Evolutionary conservation across 2,329 filamentous ascomycete genomes (phyloP), one percentile per base, ranked within the genome.

Genomic region (Xylaria sp.): DNA sequence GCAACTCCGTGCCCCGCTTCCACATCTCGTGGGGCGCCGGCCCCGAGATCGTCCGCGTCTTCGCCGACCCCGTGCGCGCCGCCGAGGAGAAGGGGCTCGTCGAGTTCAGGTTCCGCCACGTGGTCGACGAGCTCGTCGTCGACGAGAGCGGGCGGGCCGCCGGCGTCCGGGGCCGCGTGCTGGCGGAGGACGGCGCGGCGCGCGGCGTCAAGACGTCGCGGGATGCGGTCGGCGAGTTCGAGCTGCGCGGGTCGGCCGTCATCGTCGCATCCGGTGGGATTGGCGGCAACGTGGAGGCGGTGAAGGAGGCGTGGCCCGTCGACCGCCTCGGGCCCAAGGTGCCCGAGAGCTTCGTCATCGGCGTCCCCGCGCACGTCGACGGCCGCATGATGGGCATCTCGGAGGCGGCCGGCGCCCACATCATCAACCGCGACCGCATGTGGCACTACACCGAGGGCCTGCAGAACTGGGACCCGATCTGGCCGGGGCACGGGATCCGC

Each of bases 391-490:
- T 87, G 41, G 77, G 71, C 34, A 85, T 86, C 46, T 69, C 81
- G 2, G 77, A 84, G 65, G 48, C 63, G 1, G 76, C 73, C 1
- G 84, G 84, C 7, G 84, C 80, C 1, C 72, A 76, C 52, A 63
- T 85, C 54, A 75, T 86, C 71, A 86, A 87, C 69, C 76, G 78
- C 44, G 84, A 86, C 63, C 73, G 84, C 40, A 86, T 86, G 83
- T 87, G 84, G 84, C 83, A 86, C 66, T 87, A 87, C 64, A 86
- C 82, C 9, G 84, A 87, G 62, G 84, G 84, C 0, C 66, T 87
- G 9, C 73, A 77, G 48, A 86, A 87, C 65, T 86, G 83, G 83
- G 70, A 85, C 50, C 74, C 82, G 3, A 85, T 86, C 66, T 86
- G 83, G 83, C 83, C 82, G 0, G 55, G 62, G 13, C 84, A 86